These are phyloP conservation scores for Lavandula angustifolia DNA, from an alignment of 257 asterid species.

Conservation along the genomic window DNA sequence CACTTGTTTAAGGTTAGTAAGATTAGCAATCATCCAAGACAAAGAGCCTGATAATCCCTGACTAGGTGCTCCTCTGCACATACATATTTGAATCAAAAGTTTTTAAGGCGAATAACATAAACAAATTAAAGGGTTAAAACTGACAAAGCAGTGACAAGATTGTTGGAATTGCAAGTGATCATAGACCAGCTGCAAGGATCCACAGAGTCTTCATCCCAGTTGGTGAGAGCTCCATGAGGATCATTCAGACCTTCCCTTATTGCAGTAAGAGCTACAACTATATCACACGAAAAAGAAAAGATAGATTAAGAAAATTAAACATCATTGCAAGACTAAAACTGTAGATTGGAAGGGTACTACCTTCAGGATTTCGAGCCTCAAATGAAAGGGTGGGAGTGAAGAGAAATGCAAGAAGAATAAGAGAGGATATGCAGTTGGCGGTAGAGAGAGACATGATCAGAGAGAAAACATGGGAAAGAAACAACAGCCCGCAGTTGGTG, in stretches of 20 bases:
- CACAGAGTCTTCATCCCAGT: conserved; percentile 94
- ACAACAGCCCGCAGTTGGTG: conserved; percentile 8
- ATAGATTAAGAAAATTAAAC: not conserved
- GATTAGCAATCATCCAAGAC: conserved; percentile 78
- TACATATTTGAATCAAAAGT: not conserved
- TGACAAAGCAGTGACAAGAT: conserved; percentile 79
- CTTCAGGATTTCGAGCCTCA: conserved; percentile 85
- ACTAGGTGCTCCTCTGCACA: conserved; percentile 87
- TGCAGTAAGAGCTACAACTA: conserved; percentile 76
- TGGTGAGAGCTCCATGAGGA: conserved; percentile 81
- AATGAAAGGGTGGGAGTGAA: conserved; percentile 43
- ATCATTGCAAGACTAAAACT: not conserved
- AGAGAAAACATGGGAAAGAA: conserved; percentile 28
- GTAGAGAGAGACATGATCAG: conserved; percentile 47
- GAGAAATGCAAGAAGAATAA: conserved; percentile 41
- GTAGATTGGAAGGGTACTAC: conserved; percentile 33
- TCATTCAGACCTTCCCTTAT: conserved; percentile 58
- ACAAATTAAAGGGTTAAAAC: conserved; percentile 9
- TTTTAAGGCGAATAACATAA: not conserved
- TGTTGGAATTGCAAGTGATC: conserved; percentile 87
- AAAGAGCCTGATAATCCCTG: conserved; percentile 84
- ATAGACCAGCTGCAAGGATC: conserved; percentile 98
- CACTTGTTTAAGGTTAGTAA: conserved; percentile 90
- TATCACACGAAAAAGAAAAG: not conserved
- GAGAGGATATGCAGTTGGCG: conserved; percentile 24